Percentiles rank a stretch among this genome's conserved stretches.
Evolutionary conservation across 176 grass and related monocot species (phyloP).

Genomic region (Rhynchospora pubera): DNA sequence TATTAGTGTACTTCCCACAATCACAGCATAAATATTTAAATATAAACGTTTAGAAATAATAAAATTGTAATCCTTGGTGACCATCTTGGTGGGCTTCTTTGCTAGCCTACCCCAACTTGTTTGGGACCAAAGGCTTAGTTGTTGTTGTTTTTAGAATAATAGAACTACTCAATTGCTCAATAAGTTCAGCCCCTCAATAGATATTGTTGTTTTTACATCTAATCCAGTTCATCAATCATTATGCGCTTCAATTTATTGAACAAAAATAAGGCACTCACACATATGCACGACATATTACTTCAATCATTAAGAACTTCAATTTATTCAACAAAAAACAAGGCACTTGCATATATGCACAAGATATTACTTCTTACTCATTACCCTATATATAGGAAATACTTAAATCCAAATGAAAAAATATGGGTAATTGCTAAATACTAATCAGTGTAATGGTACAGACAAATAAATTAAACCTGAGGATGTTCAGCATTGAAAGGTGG

Average conservation of each 20-base stretch:
- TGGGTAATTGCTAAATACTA: not conserved
- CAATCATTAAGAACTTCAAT: not conserved
- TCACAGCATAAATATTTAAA: not conserved
- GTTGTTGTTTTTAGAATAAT: not conserved
- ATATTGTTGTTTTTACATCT: not conserved
- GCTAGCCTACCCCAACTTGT: too few species aligned
- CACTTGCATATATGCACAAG: not conserved
- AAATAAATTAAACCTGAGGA: conserved; percentile 52
- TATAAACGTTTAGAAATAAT: not conserved
- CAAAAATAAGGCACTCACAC: not conserved
- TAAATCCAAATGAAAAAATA: not conserved
- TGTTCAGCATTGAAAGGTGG: conserved; percentile 99
- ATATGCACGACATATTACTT: not conserved
- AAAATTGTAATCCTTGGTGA: not conserved
- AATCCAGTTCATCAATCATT: not conserved
- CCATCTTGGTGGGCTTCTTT: too few species aligned
- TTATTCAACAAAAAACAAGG: not conserved
- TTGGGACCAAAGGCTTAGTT: too few species aligned
- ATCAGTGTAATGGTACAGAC: not conserved
- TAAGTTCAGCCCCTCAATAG: not conserved
- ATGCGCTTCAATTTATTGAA: not conserved
- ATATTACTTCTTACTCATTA: not conserved
- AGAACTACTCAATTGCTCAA: not conserved
- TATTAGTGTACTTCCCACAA: conserved; percentile 8
- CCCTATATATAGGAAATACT: not conserved